Conservation (phyloP, 2,329 filamentous ascomycete species). For the Teratosphaeria viscida region DNA sequence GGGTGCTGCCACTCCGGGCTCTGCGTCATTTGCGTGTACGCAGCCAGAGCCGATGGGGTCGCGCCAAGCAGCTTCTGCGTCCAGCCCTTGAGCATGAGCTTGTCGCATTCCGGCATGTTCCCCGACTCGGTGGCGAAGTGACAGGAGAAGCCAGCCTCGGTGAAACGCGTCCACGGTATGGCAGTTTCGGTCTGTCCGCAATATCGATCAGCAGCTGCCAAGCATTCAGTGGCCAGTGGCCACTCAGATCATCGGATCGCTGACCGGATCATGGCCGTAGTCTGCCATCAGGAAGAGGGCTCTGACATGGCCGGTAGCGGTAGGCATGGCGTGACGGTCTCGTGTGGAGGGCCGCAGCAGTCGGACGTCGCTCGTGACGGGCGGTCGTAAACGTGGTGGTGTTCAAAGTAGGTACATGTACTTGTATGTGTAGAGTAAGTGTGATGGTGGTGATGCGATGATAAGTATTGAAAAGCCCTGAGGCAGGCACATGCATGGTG, state of each 20-base stretch:
- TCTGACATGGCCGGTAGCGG: neutral
- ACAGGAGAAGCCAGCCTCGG: conserved; percentile 38
- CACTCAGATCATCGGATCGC: conserved; percentile 19
- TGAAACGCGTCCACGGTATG: conserved; percentile 40
- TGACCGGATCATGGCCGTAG: conserved; percentile 47
- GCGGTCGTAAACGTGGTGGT: too few species aligned
- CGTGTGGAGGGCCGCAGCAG: neutral
- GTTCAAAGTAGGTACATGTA: too few species aligned
- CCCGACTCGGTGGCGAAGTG: conserved; percentile 43
- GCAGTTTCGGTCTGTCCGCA: conserved; percentile 34
- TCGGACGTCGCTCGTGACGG: neutral
- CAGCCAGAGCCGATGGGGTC: conserved; percentile 28
- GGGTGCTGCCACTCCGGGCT: conserved; percentile 29
- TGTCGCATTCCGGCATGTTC: conserved; percentile 38
- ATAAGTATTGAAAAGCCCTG: too few species aligned
- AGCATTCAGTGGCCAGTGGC: too few species aligned
- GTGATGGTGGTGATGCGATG: too few species aligned
- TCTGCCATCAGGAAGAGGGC: conserved; percentile 21
- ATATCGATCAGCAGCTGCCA: neutral
- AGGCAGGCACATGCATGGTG: neutral
- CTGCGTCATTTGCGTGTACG: conserved; percentile 36
- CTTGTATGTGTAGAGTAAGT: too few species aligned
- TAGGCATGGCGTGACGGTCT: neutral
- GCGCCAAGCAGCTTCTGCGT: conserved; percentile 43
- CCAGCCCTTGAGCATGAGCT: conserved; percentile 39